Conservation (phyloP, 495 filamentous ascomycete species). For the Annulohypoxylon moriforme region DNA sequence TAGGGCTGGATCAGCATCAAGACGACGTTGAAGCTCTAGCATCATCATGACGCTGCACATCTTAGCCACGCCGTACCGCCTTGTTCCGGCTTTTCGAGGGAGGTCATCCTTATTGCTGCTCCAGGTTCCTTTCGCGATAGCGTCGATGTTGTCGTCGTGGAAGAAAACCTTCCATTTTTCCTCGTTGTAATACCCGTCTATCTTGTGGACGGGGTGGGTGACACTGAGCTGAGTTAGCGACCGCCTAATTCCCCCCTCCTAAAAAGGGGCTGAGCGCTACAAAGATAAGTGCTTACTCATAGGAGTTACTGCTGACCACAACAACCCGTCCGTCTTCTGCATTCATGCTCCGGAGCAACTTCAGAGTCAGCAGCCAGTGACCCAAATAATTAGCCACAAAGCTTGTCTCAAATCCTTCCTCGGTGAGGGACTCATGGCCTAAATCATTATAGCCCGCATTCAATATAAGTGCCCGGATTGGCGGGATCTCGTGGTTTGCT, state of each 20-base stretch:
- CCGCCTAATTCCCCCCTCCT: neutral
- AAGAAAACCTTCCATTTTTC: neutral
- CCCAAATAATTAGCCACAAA: constrained; percentile 58
- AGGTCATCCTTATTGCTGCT: neutral
- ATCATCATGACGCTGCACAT: neutral
- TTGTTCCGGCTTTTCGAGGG: neutral
- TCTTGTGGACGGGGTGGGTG: neutral
- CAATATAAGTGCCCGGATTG: constrained; percentile 45
- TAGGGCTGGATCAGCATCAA: constrained; percentile 36
- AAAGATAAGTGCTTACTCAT: neutral
- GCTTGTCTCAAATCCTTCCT: constrained; percentile 48
- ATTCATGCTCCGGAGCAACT: constrained; percentile 48
- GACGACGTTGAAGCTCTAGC: constrained; percentile 13
- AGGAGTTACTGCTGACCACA: neutral
- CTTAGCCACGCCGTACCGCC: neutral
- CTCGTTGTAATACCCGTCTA: neutral
- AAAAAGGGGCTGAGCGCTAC: neutral
- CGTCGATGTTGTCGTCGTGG: neutral
- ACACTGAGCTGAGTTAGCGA: neutral
- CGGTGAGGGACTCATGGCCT: constrained; percentile 44
- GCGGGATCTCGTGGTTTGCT: constrained; percentile 43
- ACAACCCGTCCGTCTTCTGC: neutral
- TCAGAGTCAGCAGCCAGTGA: constrained; percentile 53
- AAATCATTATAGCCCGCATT: constrained; percentile 36
- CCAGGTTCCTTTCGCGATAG: neutral